Evolutionary conservation across 192 early-diverging fungal species (phyloP), one percentile per base, ranked within the genome.

Genomic region (Lobosporangium transversale): DNA sequence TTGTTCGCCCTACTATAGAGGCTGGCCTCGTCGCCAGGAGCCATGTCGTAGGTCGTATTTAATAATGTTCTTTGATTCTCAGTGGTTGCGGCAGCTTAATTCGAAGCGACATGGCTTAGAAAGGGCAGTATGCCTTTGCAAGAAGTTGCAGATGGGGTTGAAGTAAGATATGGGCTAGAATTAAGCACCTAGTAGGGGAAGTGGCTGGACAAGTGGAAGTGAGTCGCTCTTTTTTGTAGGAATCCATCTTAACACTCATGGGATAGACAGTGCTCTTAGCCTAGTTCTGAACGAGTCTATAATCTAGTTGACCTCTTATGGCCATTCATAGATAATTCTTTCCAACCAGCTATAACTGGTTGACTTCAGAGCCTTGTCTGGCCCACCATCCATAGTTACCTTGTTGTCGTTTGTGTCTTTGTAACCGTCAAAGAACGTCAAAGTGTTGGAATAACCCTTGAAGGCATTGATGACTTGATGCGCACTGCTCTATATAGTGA

Each of bases 261-360:
- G 89, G 90, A 7, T 82, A 70, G 27, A 63, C 83, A 36, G 75
- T 74, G 45, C 78, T 74, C 31, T 84, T 74, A 9, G 64, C 53
- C 27, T 81, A 73, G 60, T 92, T 69, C 24, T 81, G 69, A 51
- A 94, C 89, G 6, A 94, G 70, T 0, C 92, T 91, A 70, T 94
- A 94, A 26, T 85, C 69, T n/a, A n/a, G 70, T 94, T 94, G 70
- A 79, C 78, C 68, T 94, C 91, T 55, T 94, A 85, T 14, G 86
- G 83, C 84, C 88, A 91, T 79, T 91, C 90, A 67, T 94, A 94
- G 30, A 90, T 85, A 29, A 94, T 80, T 48, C 89, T 91, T 43
- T 91, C 91, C 24, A 90, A 91, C 80, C 90, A 89, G 10, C 68
- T 68, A 30, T 61, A 94, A 82, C 8, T 91, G 75, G 5, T 67